Evolutionary conservation across 2,329 filamentous ascomycete genomes (phyloP), one percentile per base, ranked within the genome.

Genomic region (Tolypocladium paradoxum): DNA sequence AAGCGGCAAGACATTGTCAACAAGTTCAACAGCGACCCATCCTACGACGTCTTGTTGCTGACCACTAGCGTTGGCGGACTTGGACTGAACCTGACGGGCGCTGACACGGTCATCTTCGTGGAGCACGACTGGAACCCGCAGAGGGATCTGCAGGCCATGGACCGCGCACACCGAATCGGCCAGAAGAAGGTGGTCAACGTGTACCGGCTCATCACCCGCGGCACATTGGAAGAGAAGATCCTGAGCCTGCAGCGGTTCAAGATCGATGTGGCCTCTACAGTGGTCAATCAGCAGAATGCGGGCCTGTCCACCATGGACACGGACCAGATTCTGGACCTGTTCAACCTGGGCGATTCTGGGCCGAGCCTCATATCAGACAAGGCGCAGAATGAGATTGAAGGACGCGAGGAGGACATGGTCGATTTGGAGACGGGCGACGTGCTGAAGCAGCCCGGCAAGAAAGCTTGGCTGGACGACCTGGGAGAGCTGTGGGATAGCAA

Each of bases 131-230:
- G 93, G 93, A 99, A 99, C 67, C 93, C 93, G 34, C 93, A 99
- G 68, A 96, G 96, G 70, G 93, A 99, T 70, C 82, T 99, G 60
- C 93, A 99, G 67, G 93, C 93, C 60, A 99, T 99, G 93, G 93
- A 99, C 67, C 90, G 93, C 55, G 93, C 93, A 9, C 93, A 99
- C 76, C 85, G 93, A 61, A 97, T 99, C 63, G 93, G 93, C 2
- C 93, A 99, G 75, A 99, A 99, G 83, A 99, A 97, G 80, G 93
- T 97, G 37, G 93, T 99, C 61, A 99, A 99, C 65, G 93, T 99
- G 18, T 99, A 99, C 71, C 90, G 93, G 27, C 79, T 99, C 59
- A 93, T 99, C 63, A 99, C 93, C 6, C 82, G 93, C 60, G 93
- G 93, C 57, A 99, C 95, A 2, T 74, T 99, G 49, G 93, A 99